Percentiles rank a stretch among this genome's conserved stretches.
phyloP scores from a whole-genome alignment of 2,329 filamentous ascomycete species.

The Aspergillus fijiensis region DNA sequence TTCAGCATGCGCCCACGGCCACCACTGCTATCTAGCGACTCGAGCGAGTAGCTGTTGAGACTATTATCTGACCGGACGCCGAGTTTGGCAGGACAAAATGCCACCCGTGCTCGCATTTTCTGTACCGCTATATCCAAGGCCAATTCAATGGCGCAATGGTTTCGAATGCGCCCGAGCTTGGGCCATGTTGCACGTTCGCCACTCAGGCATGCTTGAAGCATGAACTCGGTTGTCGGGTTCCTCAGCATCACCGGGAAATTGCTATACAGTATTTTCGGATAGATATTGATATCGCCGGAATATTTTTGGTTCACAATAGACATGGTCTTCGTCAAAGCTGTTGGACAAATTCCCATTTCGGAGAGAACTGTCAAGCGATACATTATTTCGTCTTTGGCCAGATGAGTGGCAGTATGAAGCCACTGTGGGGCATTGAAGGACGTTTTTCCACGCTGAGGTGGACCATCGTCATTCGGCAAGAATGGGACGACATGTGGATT shows the following conservation, averaged over 20 bases:
- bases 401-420: conserved; percentile 65
- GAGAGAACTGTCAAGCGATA: conserved; percentile 78
- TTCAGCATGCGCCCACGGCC: conserved; percentile 23
- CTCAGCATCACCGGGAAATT: conserved; percentile 75
- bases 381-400: conserved; percentile 76
- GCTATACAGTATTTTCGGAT: conserved; percentile 72
- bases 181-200: conserved; percentile 92
- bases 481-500: conserved; percentile 94
- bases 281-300: conserved; percentile 90
- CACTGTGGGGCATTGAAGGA: conserved; percentile 48
- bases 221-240: conserved; percentile 84
- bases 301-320: conserved; percentile 89
- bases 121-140: conserved; percentile 57
- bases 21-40: conserved; percentile 25
- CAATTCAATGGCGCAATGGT: conserved; percentile 84
- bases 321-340: conserved; percentile 71
- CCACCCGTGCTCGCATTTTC: conserved; percentile 41
- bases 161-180: conserved; percentile 78
- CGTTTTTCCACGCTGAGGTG: conserved; percentile 30
- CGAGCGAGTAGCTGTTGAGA: conserved; percentile 15
- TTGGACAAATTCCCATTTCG: conserved; percentile 78
- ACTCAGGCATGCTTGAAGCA: conserved; percentile 71
- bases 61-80: conserved; percentile 21
- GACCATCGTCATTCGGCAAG: conserved; percentile 68
- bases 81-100: conserved; percentile 32